Percentiles rank a stretch among this genome's conserved stretches.
phyloP scores from a whole-genome alignment of 1,139 yeast genomes.

The Meyerozyma sp. region DNA sequence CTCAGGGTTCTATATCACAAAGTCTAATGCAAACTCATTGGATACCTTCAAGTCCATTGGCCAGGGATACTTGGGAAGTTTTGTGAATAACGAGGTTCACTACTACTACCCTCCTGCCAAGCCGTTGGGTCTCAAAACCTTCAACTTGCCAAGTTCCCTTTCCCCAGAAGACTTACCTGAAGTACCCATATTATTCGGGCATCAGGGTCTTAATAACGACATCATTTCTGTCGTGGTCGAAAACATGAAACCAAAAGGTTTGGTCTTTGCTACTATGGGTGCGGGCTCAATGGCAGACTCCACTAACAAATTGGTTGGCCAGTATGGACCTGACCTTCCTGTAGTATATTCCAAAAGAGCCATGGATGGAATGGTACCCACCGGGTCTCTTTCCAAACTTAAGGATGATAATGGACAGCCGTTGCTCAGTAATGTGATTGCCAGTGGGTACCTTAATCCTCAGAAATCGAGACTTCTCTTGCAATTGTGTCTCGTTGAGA shows the following conservation, averaged over 20 bases:
- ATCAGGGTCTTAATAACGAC: constrained; percentile 52
- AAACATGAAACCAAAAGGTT: constrained; percentile 42
- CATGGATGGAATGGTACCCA: constrained; percentile 58
- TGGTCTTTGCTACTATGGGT: constrained; percentile 66
- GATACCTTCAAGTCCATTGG: constrained; percentile 66
- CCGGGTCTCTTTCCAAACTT: constrained; percentile 37
- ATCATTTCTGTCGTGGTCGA: constrained; percentile 41
- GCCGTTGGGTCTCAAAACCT: constrained; percentile 47
- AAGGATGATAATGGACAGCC: constrained; percentile 14
- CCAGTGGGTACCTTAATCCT: constrained; percentile 66
- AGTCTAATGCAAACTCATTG: constrained; percentile 62
- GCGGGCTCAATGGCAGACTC: constrained; percentile 58
- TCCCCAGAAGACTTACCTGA: constrained; percentile 28
- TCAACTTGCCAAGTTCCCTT: constrained; percentile 23
- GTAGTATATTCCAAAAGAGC: constrained; percentile 61
- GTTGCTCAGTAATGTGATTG: constrained; percentile 33
- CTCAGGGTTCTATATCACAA: constrained; percentile 65
- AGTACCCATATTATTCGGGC: constrained; percentile 52
- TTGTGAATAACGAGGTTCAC: constrained; percentile 60
- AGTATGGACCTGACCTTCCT: constrained; percentile 36
- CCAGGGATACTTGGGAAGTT: constrained; percentile 66
- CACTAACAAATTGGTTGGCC: constrained; percentile 37
- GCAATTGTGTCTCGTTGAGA: constrained; percentile 44
- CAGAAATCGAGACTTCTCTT: constrained; percentile 59
- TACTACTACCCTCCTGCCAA: constrained; percentile 60